phyloP scores from a whole-genome alignment of 257 asterid species.

The Haberlea rhodopensis region DNA sequence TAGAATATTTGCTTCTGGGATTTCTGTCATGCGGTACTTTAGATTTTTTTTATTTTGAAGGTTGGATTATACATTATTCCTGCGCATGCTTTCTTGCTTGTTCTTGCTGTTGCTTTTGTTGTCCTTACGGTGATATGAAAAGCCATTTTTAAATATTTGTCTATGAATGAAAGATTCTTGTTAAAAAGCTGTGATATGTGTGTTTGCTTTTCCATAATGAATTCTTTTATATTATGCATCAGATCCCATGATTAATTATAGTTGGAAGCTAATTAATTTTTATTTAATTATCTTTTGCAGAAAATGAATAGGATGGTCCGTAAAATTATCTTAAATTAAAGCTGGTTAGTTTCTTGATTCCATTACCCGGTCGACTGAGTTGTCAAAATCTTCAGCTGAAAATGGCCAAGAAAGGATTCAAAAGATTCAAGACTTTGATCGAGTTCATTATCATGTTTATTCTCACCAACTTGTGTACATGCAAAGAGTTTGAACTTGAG shows the following conservation, averaged over 20 bases:
- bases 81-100: slow-evolving; percentile 28
- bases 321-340: slow-evolving; percentile 24
- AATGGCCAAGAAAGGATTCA: slow-evolving; percentile 35
- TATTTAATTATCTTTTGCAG: slow-evolving; percentile 33
- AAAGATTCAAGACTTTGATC: slow-evolving; percentile 22
- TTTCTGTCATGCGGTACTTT: slow-evolving; percentile 22
- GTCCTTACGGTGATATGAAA: slow-evolving; percentile 31
- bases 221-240: slow-evolving; percentile 29
- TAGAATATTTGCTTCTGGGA: not conserved
- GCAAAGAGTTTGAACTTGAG: slow-evolving; percentile 46
- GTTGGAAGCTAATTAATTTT: slow-evolving; percentile 21
- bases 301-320: slow-evolving; percentile 33
- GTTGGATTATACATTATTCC: slow-evolving; percentile 8
- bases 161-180: slow-evolving; percentile 31
- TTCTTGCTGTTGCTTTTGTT: slow-evolving; percentile 31
- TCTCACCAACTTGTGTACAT: slow-evolving; percentile 34
- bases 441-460: slow-evolving; percentile 28
- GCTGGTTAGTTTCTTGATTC: slow-evolving; percentile 27
- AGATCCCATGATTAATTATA: slow-evolving; percentile 45
- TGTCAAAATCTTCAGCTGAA: slow-evolving; percentile 4
- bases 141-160: slow-evolving; percentile 27
- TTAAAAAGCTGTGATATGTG: slow-evolving; percentile 34
- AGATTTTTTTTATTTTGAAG: not conserved
- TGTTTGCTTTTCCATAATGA: slow-evolving; percentile 7
- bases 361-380: slow-evolving; percentile 16